Conservation (phyloP, 2,329 filamentous ascomycete genomes). For the Sporothrix inflata region DNA sequence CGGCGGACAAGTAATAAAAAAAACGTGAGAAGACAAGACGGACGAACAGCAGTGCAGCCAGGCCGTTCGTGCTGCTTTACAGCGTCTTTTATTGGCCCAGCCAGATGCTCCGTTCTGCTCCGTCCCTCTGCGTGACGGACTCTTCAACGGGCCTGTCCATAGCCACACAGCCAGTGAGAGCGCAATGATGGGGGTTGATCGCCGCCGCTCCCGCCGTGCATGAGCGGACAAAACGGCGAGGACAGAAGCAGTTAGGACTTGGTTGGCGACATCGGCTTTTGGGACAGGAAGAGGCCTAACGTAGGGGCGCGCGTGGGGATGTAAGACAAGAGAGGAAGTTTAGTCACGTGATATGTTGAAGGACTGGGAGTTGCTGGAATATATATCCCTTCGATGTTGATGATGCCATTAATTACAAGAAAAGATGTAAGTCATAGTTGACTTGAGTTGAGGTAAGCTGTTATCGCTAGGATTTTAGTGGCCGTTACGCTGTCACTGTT, state of each 20-base stretch:
- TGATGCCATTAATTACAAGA: background rate
- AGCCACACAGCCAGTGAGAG: background rate
- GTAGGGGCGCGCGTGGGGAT: background rate
- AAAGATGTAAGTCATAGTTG: background rate
- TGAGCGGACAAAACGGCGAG: constrained; percentile 11
- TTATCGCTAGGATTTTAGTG: background rate
- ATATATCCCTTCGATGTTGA: background rate
- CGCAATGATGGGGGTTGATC: constrained; percentile 6
- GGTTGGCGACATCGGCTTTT: constrained; percentile 14
- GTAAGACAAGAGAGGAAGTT: background rate
- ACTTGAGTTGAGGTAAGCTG: background rate
- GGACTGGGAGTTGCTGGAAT: too few species aligned
- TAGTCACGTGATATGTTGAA: background rate
- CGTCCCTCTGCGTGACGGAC: background rate
- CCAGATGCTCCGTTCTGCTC: background rate
- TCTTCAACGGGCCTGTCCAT: background rate
- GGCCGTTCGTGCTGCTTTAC: constrained; percentile 8
- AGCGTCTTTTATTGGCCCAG: constrained; percentile 4
- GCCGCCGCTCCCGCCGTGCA: constrained; percentile 19
- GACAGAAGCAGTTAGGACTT: constrained; percentile 21
- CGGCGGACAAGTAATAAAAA: background rate
- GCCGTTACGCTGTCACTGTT: background rate
- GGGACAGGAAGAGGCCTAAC: background rate
- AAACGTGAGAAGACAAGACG: background rate
- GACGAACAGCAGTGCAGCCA: constrained; percentile 12